These are phyloP conservation scores for Trichosanthes cucumerina DNA, from an alignment of 306 rosid genomes.

Conservation along the genomic window DNA sequence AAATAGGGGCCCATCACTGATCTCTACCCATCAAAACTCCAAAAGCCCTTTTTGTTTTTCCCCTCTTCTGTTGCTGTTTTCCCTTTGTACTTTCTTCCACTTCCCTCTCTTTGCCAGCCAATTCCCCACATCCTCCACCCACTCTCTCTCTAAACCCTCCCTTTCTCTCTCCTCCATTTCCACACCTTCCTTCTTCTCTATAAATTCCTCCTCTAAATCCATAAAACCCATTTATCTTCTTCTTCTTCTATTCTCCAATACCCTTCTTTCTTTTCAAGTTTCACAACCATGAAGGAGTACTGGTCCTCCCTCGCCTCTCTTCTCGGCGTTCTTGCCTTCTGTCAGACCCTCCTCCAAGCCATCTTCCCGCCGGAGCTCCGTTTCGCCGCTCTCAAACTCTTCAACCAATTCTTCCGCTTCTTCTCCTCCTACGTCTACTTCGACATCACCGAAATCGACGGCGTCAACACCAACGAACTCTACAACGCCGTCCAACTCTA, in stretches of 20 bases:
- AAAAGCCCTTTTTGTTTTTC: conserved; percentile 32
- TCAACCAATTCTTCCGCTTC: conserved; percentile 42
- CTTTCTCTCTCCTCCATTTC: neutral
- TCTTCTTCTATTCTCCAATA: neutral
- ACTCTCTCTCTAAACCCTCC: neutral
- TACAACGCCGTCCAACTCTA: conserved; percentile 97
- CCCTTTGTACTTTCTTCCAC: conserved; percentile 32
- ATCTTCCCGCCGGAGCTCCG: conserved; percentile 93
- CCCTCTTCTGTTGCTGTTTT: conserved; percentile 18
- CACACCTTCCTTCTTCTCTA: neutral
- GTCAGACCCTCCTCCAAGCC: conserved; percentile 61
- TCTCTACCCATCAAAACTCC: conserved; percentile 31
- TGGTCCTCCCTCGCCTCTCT: conserved; percentile 85
- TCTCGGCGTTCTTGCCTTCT: conserved; percentile 78
- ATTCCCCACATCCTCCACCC: conserved; percentile 21
- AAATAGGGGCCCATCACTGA: conserved; percentile 33
- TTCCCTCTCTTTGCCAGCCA: conserved; percentile 28
- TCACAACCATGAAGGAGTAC: conserved; percentile 41
- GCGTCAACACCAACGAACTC: conserved; percentile 96
- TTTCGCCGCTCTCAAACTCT: conserved; percentile 45
- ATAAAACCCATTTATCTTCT: neutral
- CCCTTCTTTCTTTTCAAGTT: neutral
- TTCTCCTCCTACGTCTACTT: conserved; percentile 80
- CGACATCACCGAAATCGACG: conserved; percentile 91
- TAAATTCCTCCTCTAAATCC: neutral